Base-by-base conservation (phyloP, 148 eudicot species). In the Fagopyrum homotropicum region DNA sequence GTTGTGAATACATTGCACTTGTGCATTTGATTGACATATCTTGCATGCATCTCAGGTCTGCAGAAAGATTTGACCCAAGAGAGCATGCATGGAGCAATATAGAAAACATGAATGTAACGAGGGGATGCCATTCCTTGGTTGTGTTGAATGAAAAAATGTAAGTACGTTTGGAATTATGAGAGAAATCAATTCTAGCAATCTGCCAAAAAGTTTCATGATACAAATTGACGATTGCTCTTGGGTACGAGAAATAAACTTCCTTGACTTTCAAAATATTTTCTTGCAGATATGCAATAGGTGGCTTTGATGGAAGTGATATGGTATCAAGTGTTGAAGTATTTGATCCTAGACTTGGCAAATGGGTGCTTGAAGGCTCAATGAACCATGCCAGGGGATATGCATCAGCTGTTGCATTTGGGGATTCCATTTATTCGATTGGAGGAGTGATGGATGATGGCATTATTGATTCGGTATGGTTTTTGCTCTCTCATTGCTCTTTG, bases 1-100 rank as follows among this genome's bases (percentile, higher is more conserved):
- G 45, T 45, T 64, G 17, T 40, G 45, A 64, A 4, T 64, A 64
- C 46, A 2, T 35, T 64, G 46, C 6, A 40, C 35, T 35, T 35
- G 29, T 35, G 70, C 46, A 40, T 72, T 72, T 15, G 63, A 56
- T 35, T 30, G 45, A 64, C 46, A 4, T 26, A 35, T 69, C 16
- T 55, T 60, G 15, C 76, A 72, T 29, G 43, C 9, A 44, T 85
- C 56, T 77, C 81, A 93, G 98, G 71, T 86, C 97, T 79, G 91
- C 83, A 15, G 98, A 93, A 86, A 84, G 95, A 83, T 89, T 91
- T 81, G 98, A 93, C 80, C 97, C 93, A 46, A 89, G 98, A 85
- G 95, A 93, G 75, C 89, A 89, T 84, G 83, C 94, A 29, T 93
- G 98, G 98, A 87, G 78, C 57, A 86, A 45, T 55, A 81, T 89